These are phyloP conservation scores for Mycocentrospora acerina DNA, from an alignment of 2,329 filamentous ascomycete species.

Conservation along the genomic window DNA sequence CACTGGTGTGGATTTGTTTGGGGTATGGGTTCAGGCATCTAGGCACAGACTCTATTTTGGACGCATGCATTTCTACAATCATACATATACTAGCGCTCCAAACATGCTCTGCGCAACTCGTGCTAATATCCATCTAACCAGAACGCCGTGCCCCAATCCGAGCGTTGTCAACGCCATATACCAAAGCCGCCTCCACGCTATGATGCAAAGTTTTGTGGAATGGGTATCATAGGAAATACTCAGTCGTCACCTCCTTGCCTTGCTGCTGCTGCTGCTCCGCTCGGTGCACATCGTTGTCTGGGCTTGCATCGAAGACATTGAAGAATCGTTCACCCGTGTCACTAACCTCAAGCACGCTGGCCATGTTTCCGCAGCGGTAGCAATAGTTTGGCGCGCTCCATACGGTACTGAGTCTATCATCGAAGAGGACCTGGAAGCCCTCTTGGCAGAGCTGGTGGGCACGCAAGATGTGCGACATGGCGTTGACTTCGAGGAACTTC, in stretches of 20 bases:
- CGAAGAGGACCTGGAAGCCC: conserved; percentile 94
- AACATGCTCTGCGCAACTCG: neutral
- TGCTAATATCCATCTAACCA: conserved; percentile 11
- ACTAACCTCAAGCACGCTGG: conserved; percentile 93
- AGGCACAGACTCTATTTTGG: too few species aligned
- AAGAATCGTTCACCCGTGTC: conserved; percentile 92
- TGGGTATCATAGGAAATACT: conserved; percentile 65
- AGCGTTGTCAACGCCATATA: conserved; percentile 16
- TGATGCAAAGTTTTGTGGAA: conserved; percentile 14
- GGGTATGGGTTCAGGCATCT: neutral
- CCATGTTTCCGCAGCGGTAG: conserved; percentile 95
- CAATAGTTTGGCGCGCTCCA: conserved; percentile 84
- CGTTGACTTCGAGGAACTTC: conserved; percentile 96
- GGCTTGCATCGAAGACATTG: conserved; percentile 96
- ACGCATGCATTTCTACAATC: too few species aligned
- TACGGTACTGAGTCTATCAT: conserved; percentile 90
- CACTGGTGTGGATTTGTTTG: too few species aligned
- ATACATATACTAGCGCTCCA: neutral
- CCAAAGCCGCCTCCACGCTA: conserved; percentile 9
- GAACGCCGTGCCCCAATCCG: conserved; percentile 9
- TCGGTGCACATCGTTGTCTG: conserved; percentile 89
- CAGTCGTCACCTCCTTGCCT: conserved; percentile 70
- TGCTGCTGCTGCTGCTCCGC: conserved; percentile 73
- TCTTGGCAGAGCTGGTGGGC: conserved; percentile 99
- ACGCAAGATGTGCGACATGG: conserved; percentile 94